Percentiles rank a stretch among this genome's conserved stretches.
These are phyloP conservation scores for Pugionium cornutum DNA, from an alignment of 345 rosid species.

Conservation along the genomic window DNA sequence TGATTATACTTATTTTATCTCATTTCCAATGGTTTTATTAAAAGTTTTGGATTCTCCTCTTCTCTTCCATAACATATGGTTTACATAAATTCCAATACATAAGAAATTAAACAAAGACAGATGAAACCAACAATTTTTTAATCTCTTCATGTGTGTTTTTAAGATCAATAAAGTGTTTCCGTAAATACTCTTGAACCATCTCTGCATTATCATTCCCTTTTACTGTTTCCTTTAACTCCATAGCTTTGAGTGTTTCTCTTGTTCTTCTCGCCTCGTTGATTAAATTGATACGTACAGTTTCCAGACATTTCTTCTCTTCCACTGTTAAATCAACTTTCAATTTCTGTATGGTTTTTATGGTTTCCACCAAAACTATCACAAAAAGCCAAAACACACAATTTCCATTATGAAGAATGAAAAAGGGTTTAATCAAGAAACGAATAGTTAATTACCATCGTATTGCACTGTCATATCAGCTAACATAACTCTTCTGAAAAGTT, in stretches of 20 bases:
- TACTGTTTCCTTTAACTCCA: neutral
- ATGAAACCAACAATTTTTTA: neutral
- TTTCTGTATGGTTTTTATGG: neutral
- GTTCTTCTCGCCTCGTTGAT: neutral
- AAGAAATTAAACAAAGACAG: no score
- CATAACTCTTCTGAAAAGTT: neutral
- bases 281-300: neutral
- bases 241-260: neutral
- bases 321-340: neutral
- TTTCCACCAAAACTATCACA: slow-evolving; percentile 10
- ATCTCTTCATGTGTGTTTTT: neutral
- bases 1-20: no score
- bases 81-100: no score
- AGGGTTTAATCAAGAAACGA: neutral
- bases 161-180: neutral
- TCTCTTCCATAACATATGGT: no score
- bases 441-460: slow-evolving; percentile 18
- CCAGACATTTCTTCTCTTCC: neutral
- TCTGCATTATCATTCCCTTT: neutral
- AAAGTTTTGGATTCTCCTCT: no score
- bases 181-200: slow-evolving; percentile 13
- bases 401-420: neutral
- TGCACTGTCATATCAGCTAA: neutral
- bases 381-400: neutral
- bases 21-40: no score